Percentiles rank a stretch among this genome's conserved stretches.
These are phyloP conservation scores for Phellinidium pouzarii DNA, from an alignment of 1,284 basidiomycete species.

Conservation along the genomic window DNA sequence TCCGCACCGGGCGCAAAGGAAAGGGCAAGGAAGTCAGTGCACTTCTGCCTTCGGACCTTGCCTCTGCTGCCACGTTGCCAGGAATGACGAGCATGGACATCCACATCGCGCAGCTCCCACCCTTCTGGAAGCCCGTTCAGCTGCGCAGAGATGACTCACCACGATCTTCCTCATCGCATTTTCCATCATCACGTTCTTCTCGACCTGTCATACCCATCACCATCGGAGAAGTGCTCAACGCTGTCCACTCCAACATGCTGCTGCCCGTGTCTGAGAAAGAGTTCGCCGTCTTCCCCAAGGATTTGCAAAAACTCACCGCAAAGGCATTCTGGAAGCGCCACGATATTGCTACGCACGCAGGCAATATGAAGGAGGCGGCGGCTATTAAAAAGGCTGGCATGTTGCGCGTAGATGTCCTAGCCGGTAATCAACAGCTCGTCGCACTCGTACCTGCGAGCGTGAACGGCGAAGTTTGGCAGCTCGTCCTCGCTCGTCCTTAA, in stretches of 20 bases:
- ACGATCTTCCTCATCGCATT: not conserved
- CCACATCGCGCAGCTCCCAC: conserved; percentile 10
- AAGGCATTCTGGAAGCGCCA: conserved; percentile 8
- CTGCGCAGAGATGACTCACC: conserved; percentile 1
- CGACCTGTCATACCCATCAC: conserved; percentile 3
- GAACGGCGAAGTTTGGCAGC: conserved; percentile 8
- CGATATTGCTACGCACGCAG: conserved; percentile 1
- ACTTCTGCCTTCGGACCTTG: conserved; percentile 9
- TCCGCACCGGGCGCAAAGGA: conserved; percentile 7
- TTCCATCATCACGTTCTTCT: not conserved
- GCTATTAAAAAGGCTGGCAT: conserved; percentile 10
- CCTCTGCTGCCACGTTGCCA: conserved; percentile 6
- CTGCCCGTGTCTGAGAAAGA: conserved; percentile 5
- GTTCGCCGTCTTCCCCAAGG: conserved; percentile 7
- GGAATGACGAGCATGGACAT: conserved; percentile 6
- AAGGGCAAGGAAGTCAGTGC: conserved; percentile 5
- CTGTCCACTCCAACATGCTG: conserved; percentile 11
- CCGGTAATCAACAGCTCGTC: conserved; percentile 3
- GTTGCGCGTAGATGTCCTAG: conserved; percentile 14
- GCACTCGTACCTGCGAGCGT: not conserved
- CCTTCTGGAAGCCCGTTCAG: conserved; percentile 14
- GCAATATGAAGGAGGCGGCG: conserved; percentile 2
- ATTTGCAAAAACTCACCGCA: conserved; percentile 4
- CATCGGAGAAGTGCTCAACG: conserved; percentile 14
- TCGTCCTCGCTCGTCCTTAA: not conserved